These are phyloP conservation scores for carrot (Daucus carota) DNA, from an alignment of 129 eudicot genomes.

Conservation along the genomic window DNA sequence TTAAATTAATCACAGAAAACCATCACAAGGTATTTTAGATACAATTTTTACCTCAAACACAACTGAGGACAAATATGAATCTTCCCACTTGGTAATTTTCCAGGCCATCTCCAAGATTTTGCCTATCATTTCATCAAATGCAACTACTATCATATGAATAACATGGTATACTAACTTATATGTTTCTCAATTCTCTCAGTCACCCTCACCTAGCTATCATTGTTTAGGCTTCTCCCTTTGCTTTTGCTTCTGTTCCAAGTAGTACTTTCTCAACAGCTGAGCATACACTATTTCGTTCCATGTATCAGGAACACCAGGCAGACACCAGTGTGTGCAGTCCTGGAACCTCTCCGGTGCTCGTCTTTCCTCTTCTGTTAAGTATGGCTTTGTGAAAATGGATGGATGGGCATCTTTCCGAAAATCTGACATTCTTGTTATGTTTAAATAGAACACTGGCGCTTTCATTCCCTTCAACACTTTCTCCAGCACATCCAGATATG, in stretches of 20 bases:
- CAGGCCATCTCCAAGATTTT: conserved; percentile 2
- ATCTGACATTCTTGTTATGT: conserved; percentile 43
- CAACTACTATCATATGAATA: neutral
- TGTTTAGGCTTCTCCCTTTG: neutral
- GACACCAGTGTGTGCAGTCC: conserved; percentile 65
- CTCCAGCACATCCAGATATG: conserved; percentile 30
- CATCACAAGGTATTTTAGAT: neutral
- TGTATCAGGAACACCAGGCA: conserved; percentile 66
- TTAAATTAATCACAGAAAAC: neutral
- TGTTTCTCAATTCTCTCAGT: neutral
- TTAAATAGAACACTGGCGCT: conserved; percentile 28
- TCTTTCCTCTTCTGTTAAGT: conserved; percentile 34
- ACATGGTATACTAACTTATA: neutral
- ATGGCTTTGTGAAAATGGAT: conserved; percentile 33
- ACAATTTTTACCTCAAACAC: neutral
- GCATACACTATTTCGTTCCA: conserved; percentile 48
- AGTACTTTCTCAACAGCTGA: conserved; percentile 24
- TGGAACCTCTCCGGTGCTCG: conserved; percentile 23
- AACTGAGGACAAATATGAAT: neutral
- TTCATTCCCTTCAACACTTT: conserved; percentile 20
- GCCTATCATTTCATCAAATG: neutral
- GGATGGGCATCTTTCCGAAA: conserved; percentile 56
- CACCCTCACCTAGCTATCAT: too few relatives aligned
- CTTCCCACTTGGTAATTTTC: neutral
- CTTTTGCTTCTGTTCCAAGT: neutral